Base-by-base conservation (phyloP, 2,329 filamentous ascomycete species). In the Fusarium stilboides region DNA sequence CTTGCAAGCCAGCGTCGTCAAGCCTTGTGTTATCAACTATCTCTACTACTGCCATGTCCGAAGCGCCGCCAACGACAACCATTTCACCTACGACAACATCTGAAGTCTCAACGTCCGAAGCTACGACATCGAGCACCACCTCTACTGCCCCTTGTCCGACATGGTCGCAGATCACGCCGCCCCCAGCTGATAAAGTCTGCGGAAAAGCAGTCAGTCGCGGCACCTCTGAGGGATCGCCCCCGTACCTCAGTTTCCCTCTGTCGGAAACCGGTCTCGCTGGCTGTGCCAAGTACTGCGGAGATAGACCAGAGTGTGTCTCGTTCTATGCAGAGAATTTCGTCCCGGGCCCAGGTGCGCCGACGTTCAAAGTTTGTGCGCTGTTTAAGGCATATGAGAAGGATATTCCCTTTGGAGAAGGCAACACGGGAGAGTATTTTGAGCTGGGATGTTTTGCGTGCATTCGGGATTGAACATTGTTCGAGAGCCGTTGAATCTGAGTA, bases 371-470 rank as follows among this genome's bases (percentile, higher is more conserved):
- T 4, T 64, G 61, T 9, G 45, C 50, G 3, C 5, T 51, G 19
- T 63, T 64, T 3, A 45, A 24, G n/a, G 61, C 50, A 0, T 47
- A 57, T n/a, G 61, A 50, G 6, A n/a, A 63, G 19, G 51, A 64
- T 5, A 63, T 63, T n/a, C 28, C 45, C 1, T 64, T 64, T 3
- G 36, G 19, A 5, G 2, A 6, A 1, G 45, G 26, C 8, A 28
- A 26, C 5, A 8, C 0, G 33, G 28, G 22, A 0, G 9, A 6
- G 2, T 63, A 57, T 3, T 64, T 45, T 20, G 61, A 64, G 6
- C 28, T 45, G 22, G 58, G 14, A 0, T 64, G 61, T 14, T 28
- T 64, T 19, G 44, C 46, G 9, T 64, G 61, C 28, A 34, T 22
- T 13, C 28, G 51, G 8, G 45, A 57, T 0, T 43, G 28, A 64